A percentile compares a stretch with the other conserved stretches of the same genome.
phyloP scores from a whole-genome alignment of 441 rosid genomes.

The Macaranga tanarius region DNA sequence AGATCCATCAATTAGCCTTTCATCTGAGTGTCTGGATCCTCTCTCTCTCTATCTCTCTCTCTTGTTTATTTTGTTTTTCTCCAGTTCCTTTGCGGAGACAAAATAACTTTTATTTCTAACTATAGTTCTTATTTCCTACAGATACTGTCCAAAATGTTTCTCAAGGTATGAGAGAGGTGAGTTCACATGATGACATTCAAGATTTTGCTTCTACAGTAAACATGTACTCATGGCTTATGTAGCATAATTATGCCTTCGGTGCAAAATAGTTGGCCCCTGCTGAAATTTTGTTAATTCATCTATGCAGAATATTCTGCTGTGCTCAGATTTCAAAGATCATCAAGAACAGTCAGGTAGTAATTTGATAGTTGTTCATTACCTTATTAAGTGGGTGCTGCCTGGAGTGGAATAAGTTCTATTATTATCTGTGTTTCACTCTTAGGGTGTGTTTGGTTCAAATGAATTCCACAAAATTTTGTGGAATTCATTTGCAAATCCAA shows the following conservation, averaged over 20 bases:
- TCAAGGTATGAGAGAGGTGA: constrained; percentile 64
- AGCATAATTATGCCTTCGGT: not conserved
- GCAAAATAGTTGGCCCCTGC: not conserved
- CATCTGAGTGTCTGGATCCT: constrained; percentile 4
- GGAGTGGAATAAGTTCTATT: not conserved
- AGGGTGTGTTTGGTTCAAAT: too few species aligned
- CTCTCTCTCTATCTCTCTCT: not conserved
- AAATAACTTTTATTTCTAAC: constrained; percentile 10
- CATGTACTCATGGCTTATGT: not conserved
- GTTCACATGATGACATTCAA: constrained; percentile 25
- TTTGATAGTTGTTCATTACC: constrained; percentile 1
- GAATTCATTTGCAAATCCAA: too few species aligned
- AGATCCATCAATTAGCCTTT: not conserved
- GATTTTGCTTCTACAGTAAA: constrained; percentile 1
- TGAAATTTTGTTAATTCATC: constrained; percentile 22
- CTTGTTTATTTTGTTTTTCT: not conserved
- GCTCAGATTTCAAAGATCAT: constrained; percentile 54
- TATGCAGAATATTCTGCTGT: constrained; percentile 66
- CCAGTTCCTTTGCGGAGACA: not conserved
- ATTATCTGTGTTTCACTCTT: not conserved
- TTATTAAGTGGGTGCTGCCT: not conserved
- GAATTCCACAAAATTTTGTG: too few species aligned
- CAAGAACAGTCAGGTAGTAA: constrained; percentile 68
- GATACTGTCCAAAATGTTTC: constrained; percentile 60
- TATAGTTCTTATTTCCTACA: constrained; percentile 35